Evolutionary conservation across 306 rosid species (phyloP), one percentile per base, ranked within the genome.

Genomic region (Mucuna pruriens): DNA sequence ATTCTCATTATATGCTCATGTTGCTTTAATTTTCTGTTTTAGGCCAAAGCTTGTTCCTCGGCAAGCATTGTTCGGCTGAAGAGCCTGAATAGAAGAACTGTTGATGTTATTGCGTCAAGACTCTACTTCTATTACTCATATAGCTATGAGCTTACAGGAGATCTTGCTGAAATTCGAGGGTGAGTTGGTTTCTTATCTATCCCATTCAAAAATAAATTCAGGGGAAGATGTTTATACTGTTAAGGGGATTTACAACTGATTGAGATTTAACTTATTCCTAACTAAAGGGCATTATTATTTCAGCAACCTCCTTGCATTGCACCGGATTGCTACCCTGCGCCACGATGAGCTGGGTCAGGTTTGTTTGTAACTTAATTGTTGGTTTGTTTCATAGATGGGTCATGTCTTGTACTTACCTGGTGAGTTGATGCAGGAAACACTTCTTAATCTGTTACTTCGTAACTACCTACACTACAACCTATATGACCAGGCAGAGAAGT

Each of bases 311-410:
- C 94, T 95, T 74, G 89, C 93, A 15, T 89, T 95, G 85, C 99
- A 95, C 71, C 94, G 97, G 17, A 91, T 90, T 86, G 97, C 99
- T 67, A 95, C 99, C 55, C 81, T 95, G 78, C 99, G 91, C 80
- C 99, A 76, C 88, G 99, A 95, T 79, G 99, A 95, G 92, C 79
- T 95, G 94, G 98, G 98, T 68, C 97, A 95, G 97, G 98, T 95
- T 85, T 63, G 71, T 83, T 83, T 76, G 62, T 23, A 8, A 20
- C 15, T 19, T n/a, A n/a, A n/a, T n/a, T 8, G 13, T 9, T 9
- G 4, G 67, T 60, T 58, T 58, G n/a, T 60, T 61, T 61, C 39
- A 29, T 29, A 26, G 9, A 10, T 61, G 22, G 20, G 39, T 13
- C 20, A 61, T 29, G 40, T 36, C 26, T 64, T 34, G 46, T 34